These are phyloP conservation scores for Cutaneotrichosporon dermatis DNA, from an alignment of 1,284 basidiomycete species.

Conservation along the genomic window DNA sequence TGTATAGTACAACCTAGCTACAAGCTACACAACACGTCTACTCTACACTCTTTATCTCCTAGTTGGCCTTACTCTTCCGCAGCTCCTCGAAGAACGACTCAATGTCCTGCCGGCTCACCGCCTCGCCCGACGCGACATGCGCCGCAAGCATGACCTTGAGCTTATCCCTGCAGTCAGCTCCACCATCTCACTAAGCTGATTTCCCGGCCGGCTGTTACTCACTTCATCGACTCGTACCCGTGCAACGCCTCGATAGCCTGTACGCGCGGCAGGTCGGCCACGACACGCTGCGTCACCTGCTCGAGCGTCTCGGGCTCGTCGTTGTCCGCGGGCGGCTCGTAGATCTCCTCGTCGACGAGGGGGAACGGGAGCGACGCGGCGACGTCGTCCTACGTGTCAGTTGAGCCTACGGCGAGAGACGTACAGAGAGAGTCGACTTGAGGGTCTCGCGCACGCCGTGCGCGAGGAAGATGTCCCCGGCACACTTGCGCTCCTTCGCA, in stretches of 20 bases:
- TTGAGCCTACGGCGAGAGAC: not conserved
- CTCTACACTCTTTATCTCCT: not conserved
- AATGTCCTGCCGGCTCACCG: conserved; percentile 40
- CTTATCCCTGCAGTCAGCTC: conserved; percentile 25
- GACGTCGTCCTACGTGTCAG: not conserved
- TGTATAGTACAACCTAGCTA: not conserved
- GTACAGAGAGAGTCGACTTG: conserved; percentile 15
- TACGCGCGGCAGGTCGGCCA: conserved; percentile 36
- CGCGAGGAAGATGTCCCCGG: conserved; percentile 44
- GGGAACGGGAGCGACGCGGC: conserved; percentile 32
- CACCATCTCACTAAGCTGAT: not conserved
- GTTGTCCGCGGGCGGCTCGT: conserved; percentile 42
- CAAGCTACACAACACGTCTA: not conserved
- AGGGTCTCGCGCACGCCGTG: conserved; percentile 34
- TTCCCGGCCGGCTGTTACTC: not conserved
- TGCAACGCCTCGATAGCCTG: conserved; percentile 48
- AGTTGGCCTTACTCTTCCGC: not conserved
- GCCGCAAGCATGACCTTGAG: conserved; percentile 35
- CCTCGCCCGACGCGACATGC: conserved; percentile 28
- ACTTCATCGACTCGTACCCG: conserved; percentile 30
- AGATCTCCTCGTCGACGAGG: conserved; percentile 43
- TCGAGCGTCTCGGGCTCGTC: conserved; percentile 41
- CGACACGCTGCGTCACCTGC: conserved; percentile 37
- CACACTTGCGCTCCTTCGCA: conserved; percentile 18
- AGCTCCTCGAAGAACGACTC: conserved; percentile 38